phyloP scores from a whole-genome alignment of 2,329 filamentous ascomycete genomes.

The Mollisia scopiformis region DNA sequence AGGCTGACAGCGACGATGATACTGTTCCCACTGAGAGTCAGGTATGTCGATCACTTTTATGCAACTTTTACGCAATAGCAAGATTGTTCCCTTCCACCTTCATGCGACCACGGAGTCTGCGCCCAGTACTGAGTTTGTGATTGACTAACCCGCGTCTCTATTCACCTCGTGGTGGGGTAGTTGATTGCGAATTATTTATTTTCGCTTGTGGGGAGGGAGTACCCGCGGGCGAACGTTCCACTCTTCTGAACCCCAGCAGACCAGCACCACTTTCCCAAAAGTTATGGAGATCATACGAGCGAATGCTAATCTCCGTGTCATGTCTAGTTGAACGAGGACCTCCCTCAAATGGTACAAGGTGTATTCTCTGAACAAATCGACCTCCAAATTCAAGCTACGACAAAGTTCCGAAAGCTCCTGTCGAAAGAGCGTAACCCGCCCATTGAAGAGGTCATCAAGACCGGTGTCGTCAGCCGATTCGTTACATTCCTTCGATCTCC shows the following conservation, averaged over 20 bases:
- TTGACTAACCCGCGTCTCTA: constrained; percentile 7
- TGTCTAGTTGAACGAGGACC: constrained; percentile 90
- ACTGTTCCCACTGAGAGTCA: constrained; percentile 92
- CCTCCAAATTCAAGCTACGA: constrained; percentile 94
- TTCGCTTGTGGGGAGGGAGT: constrained; percentile 32
- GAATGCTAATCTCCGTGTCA: constrained; percentile 24
- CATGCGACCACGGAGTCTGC: background rate
- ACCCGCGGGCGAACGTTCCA: constrained; percentile 18
- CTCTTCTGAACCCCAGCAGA: constrained; percentile 15
- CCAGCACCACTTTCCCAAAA: constrained; percentile 11
- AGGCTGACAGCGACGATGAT: constrained; percentile 97
- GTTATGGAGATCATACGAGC: constrained; percentile 5
- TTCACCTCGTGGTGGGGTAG: constrained; percentile 37
- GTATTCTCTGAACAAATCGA: constrained; percentile 99
- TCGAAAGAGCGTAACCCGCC: constrained; percentile 99
- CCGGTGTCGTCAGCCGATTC: constrained; percentile 94
- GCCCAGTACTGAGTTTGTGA: background rate
- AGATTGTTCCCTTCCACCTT: background rate
- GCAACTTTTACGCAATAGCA: background rate
- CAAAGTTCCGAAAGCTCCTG: constrained; percentile 96
- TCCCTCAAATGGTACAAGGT: constrained; percentile 95
- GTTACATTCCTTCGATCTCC: constrained; percentile 98
- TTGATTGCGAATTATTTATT: constrained; percentile 29
- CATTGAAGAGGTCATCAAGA: constrained; percentile 99
- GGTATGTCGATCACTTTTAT: constrained; percentile 59